Conservation (phyloP, 177 flowering plant genomes). For the Vitis hybrid region DNA sequence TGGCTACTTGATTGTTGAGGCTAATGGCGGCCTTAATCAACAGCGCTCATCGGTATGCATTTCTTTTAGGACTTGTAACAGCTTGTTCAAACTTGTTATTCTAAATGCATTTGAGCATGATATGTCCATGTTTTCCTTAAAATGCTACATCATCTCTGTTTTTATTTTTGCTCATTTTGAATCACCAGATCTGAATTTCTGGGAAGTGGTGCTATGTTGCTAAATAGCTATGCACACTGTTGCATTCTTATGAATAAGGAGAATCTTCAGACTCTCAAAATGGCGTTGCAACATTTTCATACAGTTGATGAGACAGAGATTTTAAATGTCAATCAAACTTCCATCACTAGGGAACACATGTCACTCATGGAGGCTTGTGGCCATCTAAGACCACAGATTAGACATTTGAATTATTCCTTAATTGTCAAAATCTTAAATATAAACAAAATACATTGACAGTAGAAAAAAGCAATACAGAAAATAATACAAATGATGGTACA, state of each 20-base stretch:
- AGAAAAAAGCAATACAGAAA: too few species aligned
- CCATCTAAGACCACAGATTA: background rate
- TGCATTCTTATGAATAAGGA: too few species aligned
- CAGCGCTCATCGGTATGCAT: slow-evolving; percentile 85
- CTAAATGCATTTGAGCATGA: background rate
- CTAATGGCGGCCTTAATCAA: slow-evolving; percentile 95
- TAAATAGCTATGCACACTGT: too few species aligned
- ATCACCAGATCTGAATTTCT: background rate
- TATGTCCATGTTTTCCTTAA: background rate
- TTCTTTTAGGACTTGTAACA: background rate
- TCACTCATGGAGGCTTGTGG: background rate
- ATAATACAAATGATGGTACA: too few species aligned
- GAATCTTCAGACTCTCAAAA: background rate
- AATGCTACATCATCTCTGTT: background rate
- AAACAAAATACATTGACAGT: too few species aligned
- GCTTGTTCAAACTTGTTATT: background rate
- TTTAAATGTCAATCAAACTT: background rate
- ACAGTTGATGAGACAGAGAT: slow-evolving; percentile 1
- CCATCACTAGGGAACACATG: background rate
- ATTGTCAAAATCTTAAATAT: too few species aligned
- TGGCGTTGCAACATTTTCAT: background rate
- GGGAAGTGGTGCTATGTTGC: too few species aligned
- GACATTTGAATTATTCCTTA: too few species aligned
- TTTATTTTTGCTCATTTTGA: background rate
- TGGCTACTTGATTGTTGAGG: slow-evolving; percentile 78